phyloP scores from a whole-genome alignment of 1,284 basidiomycete species.

The Puccinia polysora region DNA sequence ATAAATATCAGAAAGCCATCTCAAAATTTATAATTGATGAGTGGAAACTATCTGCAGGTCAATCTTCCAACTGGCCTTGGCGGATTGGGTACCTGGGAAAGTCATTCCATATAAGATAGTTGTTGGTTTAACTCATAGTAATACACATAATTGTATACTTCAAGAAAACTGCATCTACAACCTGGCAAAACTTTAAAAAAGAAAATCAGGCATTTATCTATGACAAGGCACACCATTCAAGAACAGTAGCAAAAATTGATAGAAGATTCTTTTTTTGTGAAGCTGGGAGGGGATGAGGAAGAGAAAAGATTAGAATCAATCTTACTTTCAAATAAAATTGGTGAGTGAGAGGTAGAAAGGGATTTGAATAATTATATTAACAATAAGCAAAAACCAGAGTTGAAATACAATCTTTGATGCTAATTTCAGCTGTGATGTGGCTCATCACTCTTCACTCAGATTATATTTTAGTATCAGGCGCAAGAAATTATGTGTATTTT shows the following conservation, averaged over 20 bases:
- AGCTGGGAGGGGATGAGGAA: background rate
- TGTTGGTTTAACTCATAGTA: constrained; percentile 37
- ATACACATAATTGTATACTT: constrained; percentile 4
- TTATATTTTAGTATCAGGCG: too few species aligned
- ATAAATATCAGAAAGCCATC: too few species aligned
- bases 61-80: too few species aligned
- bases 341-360: background rate
- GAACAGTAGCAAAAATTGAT: constrained; percentile 9
- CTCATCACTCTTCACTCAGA: constrained; percentile 12
- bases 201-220: background rate
- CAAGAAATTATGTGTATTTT: too few species aligned
- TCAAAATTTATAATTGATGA: too few species aligned
- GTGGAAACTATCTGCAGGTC: too few species aligned
- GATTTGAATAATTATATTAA: constrained; percentile 24
- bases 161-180: constrained; percentile 6
- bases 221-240: background rate
- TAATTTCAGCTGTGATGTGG: constrained; percentile 27
- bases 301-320: background rate
- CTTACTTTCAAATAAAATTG: background rate
- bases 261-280: constrained; percentile 3
- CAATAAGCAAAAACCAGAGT: background rate
- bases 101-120: background rate
- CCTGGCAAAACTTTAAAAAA: constrained; percentile 5
- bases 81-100: background rate
- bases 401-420: background rate